Conservation (phyloP, 352 stramenopile species). For the Phytopythium sindhum region DNA sequence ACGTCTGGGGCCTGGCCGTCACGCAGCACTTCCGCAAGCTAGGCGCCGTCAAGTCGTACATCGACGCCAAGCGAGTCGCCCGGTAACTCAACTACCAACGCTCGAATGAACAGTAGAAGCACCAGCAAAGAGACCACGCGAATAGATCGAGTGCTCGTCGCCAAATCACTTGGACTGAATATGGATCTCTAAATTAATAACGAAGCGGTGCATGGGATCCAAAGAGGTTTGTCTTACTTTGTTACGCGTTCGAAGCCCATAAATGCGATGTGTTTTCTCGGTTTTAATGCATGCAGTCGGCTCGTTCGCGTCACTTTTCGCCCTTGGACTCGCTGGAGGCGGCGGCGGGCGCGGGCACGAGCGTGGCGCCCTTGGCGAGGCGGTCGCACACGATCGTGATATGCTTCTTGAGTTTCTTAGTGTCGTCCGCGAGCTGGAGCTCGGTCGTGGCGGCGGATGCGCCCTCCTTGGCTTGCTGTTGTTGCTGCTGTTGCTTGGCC, state of each 20-base stretch:
- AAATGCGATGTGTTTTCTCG: not conserved
- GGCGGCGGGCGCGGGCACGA: constrained; percentile 12
- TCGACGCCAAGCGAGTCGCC: constrained; percentile 25
- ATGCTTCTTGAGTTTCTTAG: constrained; percentile 88
- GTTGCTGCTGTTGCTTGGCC: constrained; percentile 47
- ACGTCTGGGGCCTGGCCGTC: constrained; percentile 66
- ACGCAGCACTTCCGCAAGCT: constrained; percentile 69
- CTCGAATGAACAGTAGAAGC: not conserved
- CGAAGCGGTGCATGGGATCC: not conserved
- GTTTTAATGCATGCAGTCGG: not conserved
- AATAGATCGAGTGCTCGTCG: not conserved
- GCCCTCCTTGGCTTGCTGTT: constrained; percentile 17
- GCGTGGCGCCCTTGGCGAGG: constrained; percentile 72
- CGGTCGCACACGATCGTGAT: constrained; percentile 89
- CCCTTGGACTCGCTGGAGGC: constrained; percentile 1
- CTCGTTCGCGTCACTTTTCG: constrained; percentile 6
- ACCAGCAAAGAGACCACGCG: not conserved
- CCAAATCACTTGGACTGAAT: not conserved
- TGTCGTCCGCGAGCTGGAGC: constrained; percentile 71
- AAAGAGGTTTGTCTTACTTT: not conserved
- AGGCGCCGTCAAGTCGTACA: constrained; percentile 63
- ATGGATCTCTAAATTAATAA: not conserved
- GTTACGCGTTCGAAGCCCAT: not conserved
- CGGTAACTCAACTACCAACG: constrained; percentile 10
- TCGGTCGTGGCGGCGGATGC: constrained; percentile 30